phyloP scores from a whole-genome alignment of 352 stramenopile genomes.

The Phytophthora pisi region DNA sequence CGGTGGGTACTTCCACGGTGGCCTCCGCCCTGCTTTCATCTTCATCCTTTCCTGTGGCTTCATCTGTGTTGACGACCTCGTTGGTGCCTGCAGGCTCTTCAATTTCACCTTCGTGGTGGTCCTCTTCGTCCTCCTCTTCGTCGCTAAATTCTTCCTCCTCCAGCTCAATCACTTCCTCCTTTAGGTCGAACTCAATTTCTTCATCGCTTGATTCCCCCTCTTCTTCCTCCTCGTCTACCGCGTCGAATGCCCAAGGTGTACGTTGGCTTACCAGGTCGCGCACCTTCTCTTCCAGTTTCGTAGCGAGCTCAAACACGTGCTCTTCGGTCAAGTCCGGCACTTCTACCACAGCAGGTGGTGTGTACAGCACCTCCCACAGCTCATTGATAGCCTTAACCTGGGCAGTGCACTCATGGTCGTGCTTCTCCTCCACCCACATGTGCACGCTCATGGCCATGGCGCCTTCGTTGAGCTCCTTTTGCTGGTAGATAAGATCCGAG shows the following conservation, averaged over 20 bases:
- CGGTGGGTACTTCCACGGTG: not conserved
- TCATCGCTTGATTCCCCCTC: constrained; percentile 23
- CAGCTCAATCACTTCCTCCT: constrained; percentile 28
- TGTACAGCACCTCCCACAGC: constrained; percentile 66
- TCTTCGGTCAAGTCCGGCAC: constrained; percentile 60
- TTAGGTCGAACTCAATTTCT: constrained; percentile 24
- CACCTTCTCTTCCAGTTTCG: constrained; percentile 50
- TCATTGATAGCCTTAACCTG: constrained; percentile 84
- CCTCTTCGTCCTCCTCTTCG: constrained; percentile 26
- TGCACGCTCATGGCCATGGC: constrained; percentile 90
- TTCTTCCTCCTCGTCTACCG: constrained; percentile 30
- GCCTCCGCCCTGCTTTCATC: not conserved
- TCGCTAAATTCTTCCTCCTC: constrained; percentile 23
- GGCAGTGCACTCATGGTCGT: constrained; percentile 67
- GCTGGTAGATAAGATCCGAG: constrained; percentile 84
- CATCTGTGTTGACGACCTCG: constrained; percentile 8
- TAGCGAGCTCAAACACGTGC: constrained; percentile 51
- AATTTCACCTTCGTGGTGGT: constrained; percentile 7
- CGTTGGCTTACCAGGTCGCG: constrained; percentile 53
- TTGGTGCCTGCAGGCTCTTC: not conserved
- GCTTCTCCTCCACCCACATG: constrained; percentile 83
- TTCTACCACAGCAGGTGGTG: constrained; percentile 70
- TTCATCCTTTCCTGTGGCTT: constrained; percentile 21
- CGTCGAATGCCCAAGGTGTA: constrained; percentile 68
- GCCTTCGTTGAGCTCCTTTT: constrained; percentile 75